phyloP scores from a whole-genome alignment of 257 asterid genomes.

The Coffea eugenioides region DNA sequence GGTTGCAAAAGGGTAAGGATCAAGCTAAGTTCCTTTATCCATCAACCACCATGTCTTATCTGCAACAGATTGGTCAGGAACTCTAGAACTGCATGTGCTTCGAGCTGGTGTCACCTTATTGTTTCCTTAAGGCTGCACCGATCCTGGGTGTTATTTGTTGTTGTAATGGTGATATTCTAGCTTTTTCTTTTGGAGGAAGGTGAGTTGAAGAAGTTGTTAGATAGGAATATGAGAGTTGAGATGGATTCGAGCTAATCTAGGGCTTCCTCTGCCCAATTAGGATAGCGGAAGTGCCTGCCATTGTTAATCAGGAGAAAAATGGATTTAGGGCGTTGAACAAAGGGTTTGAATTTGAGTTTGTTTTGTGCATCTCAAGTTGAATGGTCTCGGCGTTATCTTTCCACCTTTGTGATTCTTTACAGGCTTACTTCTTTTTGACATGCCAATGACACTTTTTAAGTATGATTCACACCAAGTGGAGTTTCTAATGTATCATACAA shows the following conservation, averaged over 20 bases:
- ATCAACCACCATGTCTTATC: background rate
- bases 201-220: background rate
- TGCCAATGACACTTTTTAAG: no score
- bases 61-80: background rate
- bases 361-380: background rate
- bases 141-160: background rate
- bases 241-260: background rate
- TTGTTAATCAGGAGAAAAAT: background rate
- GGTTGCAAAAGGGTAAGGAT: background rate
- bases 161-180: background rate
- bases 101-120: background rate
- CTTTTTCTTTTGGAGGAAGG: background rate
- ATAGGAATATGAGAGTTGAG: background rate
- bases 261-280: background rate
- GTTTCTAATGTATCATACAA: no score
- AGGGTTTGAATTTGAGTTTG: background rate
- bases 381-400: background rate
- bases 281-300: background rate
- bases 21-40: background rate
- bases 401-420: background rate
- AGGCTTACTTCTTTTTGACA: no score
- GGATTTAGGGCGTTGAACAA: background rate
- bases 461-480: no score
- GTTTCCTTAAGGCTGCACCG: background rate
- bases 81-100: background rate